Percentiles rank a stretch among this genome's conserved stretches.
phyloP scores from a whole-genome alignment of 805 yeast species.

The Yueomyces sp. region DNA sequence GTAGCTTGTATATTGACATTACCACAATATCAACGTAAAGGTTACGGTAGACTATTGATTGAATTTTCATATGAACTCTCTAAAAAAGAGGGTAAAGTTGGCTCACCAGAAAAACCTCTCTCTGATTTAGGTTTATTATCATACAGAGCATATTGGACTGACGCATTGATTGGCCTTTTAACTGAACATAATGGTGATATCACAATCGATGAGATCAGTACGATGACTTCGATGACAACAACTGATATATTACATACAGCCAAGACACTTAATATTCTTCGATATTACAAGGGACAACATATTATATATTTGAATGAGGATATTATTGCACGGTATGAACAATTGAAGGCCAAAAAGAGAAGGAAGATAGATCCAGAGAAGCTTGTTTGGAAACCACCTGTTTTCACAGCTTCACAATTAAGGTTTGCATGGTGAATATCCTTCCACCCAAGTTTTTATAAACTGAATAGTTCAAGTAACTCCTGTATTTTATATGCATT shows the following conservation, averaged over 20 bases:
- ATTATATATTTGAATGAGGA: constrained; percentile 77
- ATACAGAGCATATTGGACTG: constrained; percentile 95
- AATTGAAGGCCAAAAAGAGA: constrained; percentile 52
- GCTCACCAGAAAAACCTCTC: constrained; percentile 95
- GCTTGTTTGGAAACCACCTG: constrained; percentile 89
- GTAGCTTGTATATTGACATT: constrained; percentile 93
- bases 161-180: constrained; percentile 61
- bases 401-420: constrained; percentile 84
- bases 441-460: no score
- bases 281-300: constrained; percentile 93
- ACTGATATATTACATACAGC: constrained; percentile 90
- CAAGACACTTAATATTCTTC: constrained; percentile 77
- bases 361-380: constrained; percentile 62
- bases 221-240: constrained; percentile 86
- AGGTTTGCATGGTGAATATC: constrained; percentile 75
- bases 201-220: constrained; percentile 83
- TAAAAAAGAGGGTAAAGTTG: constrained; percentile 76
- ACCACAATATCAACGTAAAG: constrained; percentile 93
- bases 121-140: constrained; percentile 89
- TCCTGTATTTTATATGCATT: constrained; percentile 1
- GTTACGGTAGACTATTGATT: constrained; percentile 82
- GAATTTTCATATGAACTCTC: constrained; percentile 90
- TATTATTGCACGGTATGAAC: constrained; percentile 62
- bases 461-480: constrained; percentile 1
- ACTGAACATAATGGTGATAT: constrained; percentile 53